Conservation (phyloP, 225 moss, liverwort and hornwort genomes). For the Physcomitrellopsis africana region DNA sequence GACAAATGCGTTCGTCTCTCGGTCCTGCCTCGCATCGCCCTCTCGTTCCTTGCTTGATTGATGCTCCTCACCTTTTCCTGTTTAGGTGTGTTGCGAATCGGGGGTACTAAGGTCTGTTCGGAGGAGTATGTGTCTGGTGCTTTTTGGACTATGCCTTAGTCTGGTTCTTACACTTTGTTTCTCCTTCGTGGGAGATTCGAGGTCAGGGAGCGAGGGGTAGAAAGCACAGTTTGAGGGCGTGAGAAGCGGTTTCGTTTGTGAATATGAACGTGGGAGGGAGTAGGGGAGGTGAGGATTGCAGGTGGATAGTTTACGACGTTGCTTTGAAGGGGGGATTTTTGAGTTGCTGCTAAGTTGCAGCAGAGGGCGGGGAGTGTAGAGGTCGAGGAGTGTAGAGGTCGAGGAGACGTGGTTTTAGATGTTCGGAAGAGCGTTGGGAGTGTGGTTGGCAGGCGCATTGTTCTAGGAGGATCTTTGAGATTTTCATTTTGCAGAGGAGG, state of each 20-base stretch:
- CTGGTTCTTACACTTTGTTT: background rate
- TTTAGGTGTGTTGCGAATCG: background rate
- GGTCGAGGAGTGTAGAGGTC: background rate
- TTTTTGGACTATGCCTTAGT: too few relatives aligned
- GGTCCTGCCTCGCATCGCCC: conserved; percentile 15
- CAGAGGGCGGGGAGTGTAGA: background rate
- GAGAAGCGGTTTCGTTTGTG: too few relatives aligned
- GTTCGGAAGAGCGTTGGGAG: background rate
- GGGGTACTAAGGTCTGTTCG: conserved; percentile 28
- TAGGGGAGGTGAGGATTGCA: conserved; percentile 17
- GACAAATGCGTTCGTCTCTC: background rate
- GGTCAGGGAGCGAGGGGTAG: too few relatives aligned
- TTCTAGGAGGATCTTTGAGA: background rate
- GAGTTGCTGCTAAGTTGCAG: background rate
- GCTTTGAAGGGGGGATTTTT: background rate
- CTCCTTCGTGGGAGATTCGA: background rate
- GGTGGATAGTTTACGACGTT: conserved; percentile 7
- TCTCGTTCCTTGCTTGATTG: conserved; percentile 1
- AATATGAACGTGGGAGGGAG: too few relatives aligned
- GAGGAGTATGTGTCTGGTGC: too few relatives aligned
- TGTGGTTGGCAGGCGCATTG: conserved; percentile 23
- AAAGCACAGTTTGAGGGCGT: too few relatives aligned
- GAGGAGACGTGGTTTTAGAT: too few relatives aligned
- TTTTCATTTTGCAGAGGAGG: background rate
- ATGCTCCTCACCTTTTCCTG: background rate